phyloP scores from a whole-genome alignment of 2,329 filamentous ascomycete genomes.

The Shiraia bambusicola region DNA sequence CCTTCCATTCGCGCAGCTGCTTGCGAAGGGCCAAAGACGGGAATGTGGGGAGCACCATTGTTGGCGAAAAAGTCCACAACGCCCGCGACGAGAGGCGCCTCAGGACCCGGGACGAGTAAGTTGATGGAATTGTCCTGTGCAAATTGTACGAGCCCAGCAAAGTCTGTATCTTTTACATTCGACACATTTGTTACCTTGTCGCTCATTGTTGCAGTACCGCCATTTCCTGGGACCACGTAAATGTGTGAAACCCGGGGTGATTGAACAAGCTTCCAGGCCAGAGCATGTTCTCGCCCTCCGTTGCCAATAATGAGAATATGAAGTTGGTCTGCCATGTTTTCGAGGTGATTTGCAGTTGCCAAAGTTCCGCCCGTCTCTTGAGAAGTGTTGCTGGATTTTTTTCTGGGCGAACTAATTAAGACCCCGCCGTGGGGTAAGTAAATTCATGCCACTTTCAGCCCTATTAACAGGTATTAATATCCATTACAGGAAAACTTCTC shows the following conservation, averaged over 20 bases:
- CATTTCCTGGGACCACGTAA: slow-evolving; percentile 72
- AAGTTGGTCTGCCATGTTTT: slow-evolving; percentile 29
- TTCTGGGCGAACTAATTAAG: slow-evolving; percentile 3
- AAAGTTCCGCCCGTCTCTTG: slow-evolving; percentile 1
- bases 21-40: slow-evolving; percentile 82
- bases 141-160: slow-evolving; percentile 72
- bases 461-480: too few species aligned
- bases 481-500: too few species aligned
- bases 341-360: slow-evolving; percentile 1
- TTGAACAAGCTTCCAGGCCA: slow-evolving; percentile 91
- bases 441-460: slow-evolving; percentile 6
- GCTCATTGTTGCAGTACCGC: slow-evolving; percentile 63
- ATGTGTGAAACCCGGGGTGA: slow-evolving; percentile 78
- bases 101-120: slow-evolving; percentile 85
- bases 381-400: slow-evolving; percentile 17
- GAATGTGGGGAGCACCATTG: slow-evolving; percentile 56
- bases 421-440: slow-evolving; percentile 24
- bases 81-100: slow-evolving; percentile 90
- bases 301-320: slow-evolving; percentile 82
- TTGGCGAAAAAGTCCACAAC: slow-evolving; percentile 79
- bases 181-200: slow-evolving; percentile 65
- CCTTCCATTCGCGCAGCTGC: slow-evolving; percentile 89
- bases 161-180: slow-evolving; percentile 72
- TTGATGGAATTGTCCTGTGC: slow-evolving; percentile 73
- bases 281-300: slow-evolving; percentile 89